phyloP scores from a whole-genome alignment of 371 early-diverging fungal species.

The Apophysomyces sp. region DNA sequence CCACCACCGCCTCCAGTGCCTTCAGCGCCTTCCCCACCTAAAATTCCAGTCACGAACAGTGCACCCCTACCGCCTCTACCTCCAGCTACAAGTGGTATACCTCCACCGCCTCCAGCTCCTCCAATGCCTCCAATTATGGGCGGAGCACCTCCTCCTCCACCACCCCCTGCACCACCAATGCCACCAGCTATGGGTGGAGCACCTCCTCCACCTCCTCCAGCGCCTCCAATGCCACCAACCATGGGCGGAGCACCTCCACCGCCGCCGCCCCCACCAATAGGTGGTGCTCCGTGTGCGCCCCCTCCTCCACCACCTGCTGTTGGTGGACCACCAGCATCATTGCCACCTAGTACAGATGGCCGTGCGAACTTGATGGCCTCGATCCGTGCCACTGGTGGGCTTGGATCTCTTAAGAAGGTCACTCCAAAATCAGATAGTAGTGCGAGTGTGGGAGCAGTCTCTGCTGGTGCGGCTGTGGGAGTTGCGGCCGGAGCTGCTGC shows the following conservation, averaged over 20 bases:
- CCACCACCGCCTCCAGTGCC: no score
- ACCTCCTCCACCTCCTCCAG: conserved; percentile 13
- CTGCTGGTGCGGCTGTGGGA: conserved; percentile 8
- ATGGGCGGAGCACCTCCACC: background rate
- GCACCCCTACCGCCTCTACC: no score
- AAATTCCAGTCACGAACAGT: no score
- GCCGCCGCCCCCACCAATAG: conserved; percentile 13
- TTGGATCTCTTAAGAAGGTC: conserved; percentile 31
- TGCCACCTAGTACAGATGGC: conserved; percentile 15
- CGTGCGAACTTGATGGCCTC: conserved; percentile 39
- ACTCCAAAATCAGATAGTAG: background rate
- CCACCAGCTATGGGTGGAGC: conserved; percentile 5
- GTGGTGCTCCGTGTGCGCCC: conserved; percentile 10
- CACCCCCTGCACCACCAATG: conserved; percentile 8
- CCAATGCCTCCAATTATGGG: background rate
- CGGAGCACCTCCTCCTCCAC: conserved; percentile 9
- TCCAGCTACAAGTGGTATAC: background rate
- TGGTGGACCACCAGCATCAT: conserved; percentile 11
- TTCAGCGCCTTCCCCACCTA: no score
- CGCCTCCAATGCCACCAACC: background rate
- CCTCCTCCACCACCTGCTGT: conserved; percentile 12
- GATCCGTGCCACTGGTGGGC: conserved; percentile 46
- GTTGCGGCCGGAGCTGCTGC: conserved; percentile 15
- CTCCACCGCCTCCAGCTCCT: background rate
- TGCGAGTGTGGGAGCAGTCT: background rate